phyloP scores from a whole-genome alignment of 176 grass and related monocot genomes.

The Oryza coarctata region DNA sequence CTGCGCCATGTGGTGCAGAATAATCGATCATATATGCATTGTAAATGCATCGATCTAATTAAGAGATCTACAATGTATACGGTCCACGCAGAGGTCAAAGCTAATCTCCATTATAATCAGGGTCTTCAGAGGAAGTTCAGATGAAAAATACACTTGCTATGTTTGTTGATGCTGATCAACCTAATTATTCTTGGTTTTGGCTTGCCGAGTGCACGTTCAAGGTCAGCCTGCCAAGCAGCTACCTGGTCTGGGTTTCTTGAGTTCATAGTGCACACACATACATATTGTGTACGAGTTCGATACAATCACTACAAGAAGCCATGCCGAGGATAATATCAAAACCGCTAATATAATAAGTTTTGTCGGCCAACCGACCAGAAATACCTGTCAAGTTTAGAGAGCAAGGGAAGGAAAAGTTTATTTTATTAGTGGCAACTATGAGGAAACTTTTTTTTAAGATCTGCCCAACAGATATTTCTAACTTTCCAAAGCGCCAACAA shows the following conservation, averaged over 20 bases:
- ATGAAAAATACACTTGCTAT: background rate
- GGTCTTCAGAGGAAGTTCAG: slow-evolving; percentile 31
- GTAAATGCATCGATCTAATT: background rate
- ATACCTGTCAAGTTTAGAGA: too few species aligned
- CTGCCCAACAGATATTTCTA: too few species aligned
- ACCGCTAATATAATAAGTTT: too few species aligned
- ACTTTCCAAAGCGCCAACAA: too few species aligned
- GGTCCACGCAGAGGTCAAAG: slow-evolving; percentile 32
- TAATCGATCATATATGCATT: background rate
- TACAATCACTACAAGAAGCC: too few species aligned
- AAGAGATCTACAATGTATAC: background rate
- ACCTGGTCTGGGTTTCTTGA: slow-evolving; percentile 37
- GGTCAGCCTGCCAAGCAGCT: slow-evolving; percentile 22
- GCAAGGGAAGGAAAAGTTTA: too few species aligned
- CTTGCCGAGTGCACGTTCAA: slow-evolving; percentile 14
- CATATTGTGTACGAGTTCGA: slow-evolving; percentile 14
- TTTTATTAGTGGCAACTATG: too few species aligned
- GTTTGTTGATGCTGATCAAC: background rate
- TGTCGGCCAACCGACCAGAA: too few species aligned
- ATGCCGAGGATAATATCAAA: too few species aligned
- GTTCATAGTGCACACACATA: slow-evolving; percentile 37
- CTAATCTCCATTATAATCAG: background rate
- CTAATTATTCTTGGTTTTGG: slow-evolving; percentile 15
- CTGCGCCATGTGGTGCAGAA: slow-evolving; percentile 5
- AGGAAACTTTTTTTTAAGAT: too few species aligned